Evolutionary conservation across 495 filamentous ascomycete genomes (phyloP), one percentile per base, ranked within the genome.

Genomic region (Evernia prunastri): DNA sequence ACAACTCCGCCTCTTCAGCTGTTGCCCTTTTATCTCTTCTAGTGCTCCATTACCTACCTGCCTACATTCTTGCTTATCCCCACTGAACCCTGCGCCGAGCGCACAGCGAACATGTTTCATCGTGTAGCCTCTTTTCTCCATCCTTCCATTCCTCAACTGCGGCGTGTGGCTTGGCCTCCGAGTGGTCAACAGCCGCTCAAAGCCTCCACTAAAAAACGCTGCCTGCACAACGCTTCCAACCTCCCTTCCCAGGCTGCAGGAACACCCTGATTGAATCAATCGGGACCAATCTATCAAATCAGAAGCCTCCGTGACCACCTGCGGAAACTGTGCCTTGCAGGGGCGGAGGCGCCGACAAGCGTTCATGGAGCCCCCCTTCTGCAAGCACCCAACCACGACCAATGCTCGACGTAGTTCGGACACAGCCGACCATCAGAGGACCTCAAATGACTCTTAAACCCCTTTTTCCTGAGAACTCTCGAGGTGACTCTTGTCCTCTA

Each of bases 381-480:
- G 29, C 51, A 54, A 54, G 51, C 8, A 54, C 51, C 51, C 51
- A 54, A 54, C 51, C 51, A 33, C 51, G 12, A 9, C 15, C 51
- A 33, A 4, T 33, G 20, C 15, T 33, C 18, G 6, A 31, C 15
- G 20, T 54, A 54, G 33, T 0, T 33, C 51, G 29, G 51, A 33
- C 51, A 54, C 29, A 54, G 51, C 51, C 51, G 51, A 54, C 51
- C 25, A 10, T 29, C 51, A 35, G 25, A 53, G 18, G 27, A 8
- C 49, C 27, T 53, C 49, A 31, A 33, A 59, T 59, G 58, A 59
- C 58, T 59, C 58, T 43, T 59, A 29, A 42, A 10, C 23, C 27
- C 42, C 23, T n/a, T 8, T 37, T 18, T 33, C 39, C 45, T 27
- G 3, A 31, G 1, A 13, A 33, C 10, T 33, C 10, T 33, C 18